Evolutionary conservation across 352 stramenopile species (phyloP), one percentile per base, ranked within the genome.

Genomic region (Pythium volutum): DNA sequence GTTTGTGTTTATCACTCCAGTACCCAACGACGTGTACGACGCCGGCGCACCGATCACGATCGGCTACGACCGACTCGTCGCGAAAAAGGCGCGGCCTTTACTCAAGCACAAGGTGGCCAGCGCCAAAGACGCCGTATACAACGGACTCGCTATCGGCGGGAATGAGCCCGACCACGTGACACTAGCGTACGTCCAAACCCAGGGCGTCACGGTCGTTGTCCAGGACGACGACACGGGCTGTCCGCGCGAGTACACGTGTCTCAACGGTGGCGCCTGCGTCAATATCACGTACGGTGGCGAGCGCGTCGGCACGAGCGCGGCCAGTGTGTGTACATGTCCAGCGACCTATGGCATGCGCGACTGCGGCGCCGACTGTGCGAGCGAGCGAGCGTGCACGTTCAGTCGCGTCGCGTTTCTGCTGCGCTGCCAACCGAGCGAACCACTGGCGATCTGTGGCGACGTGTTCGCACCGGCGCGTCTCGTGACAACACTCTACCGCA

Each of bases 211-310:
- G 6, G 56, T 71, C 5, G 48, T 88, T 15, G 58, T 88, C 9
- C 55, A 77, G 42, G 81, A 91, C 52, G 75, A 89, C 34, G 81
- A 91, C 59, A 91, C 81, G 29, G 81, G 81, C 12, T 91, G 81
- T 53, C 47, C 52, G 18, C 70, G 63, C 14, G 81, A 91, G 55
- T 91, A 87, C 47, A 43, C 67, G 14, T 91, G 81, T 26, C 29
- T 71, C 27, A 86, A 87, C 39, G 53, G 46, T 16, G 79, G 81
- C 14, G 41, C 52, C 3, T 91, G 81, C 53, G 45, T 75, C 4
- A 76, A 76, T 56, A 26, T 53, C 33, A 66, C 55, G 11, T 66
- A 73, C n/a, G n/a, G n/a, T 39, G 55, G 55, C 5, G 54, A 26
- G 3, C 23, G 23, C 27, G 8, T 59, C 8, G 55, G 39, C 36